Conservation (phyloP, 1,284 basidiomycete species). For the Rhodotorula mucilaginosa region DNA sequence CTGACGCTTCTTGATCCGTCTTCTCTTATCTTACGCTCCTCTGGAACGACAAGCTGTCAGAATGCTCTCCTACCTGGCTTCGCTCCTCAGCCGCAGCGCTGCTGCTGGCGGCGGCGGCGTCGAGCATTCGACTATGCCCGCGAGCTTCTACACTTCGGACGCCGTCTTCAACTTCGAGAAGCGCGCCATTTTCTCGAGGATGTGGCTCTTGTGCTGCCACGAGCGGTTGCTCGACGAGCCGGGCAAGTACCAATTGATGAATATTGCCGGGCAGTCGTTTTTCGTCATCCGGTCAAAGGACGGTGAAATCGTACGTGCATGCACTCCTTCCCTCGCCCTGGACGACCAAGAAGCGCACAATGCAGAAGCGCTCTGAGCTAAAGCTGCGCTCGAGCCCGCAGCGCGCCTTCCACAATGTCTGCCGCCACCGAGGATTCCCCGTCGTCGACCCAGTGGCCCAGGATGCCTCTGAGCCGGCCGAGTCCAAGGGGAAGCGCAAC, state of each 20-base stretch:
- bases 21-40: background rate
- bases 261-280: conserved; percentile 4
- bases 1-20: too few relatives aligned
- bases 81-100: conserved; percentile 2
- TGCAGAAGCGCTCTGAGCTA: too few relatives aligned
- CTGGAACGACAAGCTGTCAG: background rate
- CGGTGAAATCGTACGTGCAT: background rate
- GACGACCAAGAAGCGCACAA: too few relatives aligned
- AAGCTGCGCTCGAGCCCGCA: background rate
- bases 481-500: background rate
- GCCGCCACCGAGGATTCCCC: conserved; percentile 19
- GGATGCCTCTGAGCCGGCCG: background rate
- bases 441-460: conserved; percentile 3
- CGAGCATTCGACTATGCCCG: background rate
- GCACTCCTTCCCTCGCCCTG: too few relatives aligned
- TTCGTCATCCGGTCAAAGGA: conserved; percentile 5
- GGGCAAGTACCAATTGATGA: conserved; percentile 11
- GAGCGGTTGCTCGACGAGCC: conserved; percentile 7
- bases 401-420: conserved; percentile 14
- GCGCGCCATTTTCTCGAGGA: conserved; percentile 40
- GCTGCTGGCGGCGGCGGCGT: background rate
- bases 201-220: conserved; percentile 11
- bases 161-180: conserved; percentile 10
- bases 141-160: background rate
- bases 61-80: conserved; percentile 9